These are phyloP conservation scores for Cordyceps cicadae DNA, from an alignment of 2,329 filamentous ascomycete genomes.

Conservation along the genomic window DNA sequence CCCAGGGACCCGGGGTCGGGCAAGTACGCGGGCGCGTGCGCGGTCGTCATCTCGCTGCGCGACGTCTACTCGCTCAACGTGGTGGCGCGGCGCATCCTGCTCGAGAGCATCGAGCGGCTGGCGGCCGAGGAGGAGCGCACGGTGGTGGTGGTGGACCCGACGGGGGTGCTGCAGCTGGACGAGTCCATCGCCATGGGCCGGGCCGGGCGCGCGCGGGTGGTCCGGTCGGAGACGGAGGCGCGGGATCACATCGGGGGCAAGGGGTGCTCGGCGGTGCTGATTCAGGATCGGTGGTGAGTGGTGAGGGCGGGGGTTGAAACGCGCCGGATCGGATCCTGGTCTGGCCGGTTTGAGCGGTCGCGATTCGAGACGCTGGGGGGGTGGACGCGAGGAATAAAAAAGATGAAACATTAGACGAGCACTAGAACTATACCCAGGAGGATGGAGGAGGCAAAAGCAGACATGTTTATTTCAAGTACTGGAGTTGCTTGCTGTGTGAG, in stretches of 20 bases:
- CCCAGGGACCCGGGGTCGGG: constrained; percentile 21
- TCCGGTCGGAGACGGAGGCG: constrained; percentile 21
- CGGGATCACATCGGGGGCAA: constrained; percentile 22
- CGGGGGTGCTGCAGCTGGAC: constrained; percentile 18
- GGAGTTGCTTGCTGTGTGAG: too few relatives aligned
- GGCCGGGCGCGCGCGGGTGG: constrained; percentile 14
- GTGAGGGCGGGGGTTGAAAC: too few relatives aligned
- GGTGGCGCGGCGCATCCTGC: constrained; percentile 23
- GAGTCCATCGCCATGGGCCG: background rate
- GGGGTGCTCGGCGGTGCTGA: constrained; percentile 21
- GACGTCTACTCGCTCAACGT: constrained; percentile 25
- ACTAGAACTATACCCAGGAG: too few relatives aligned
- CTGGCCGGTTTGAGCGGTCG: too few relatives aligned
- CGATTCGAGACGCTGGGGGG: too few relatives aligned
- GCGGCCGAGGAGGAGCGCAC: constrained; percentile 16
- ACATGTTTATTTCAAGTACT: too few relatives aligned
- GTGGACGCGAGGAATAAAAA: too few relatives aligned
- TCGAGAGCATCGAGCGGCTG: constrained; percentile 21
- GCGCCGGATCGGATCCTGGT: too few relatives aligned
- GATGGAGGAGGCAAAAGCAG: too few relatives aligned
- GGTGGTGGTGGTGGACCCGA: constrained; percentile 25
- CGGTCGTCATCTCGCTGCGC: constrained; percentile 25
- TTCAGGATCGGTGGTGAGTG: constrained; percentile 18
- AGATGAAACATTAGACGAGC: too few relatives aligned
- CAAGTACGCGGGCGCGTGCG: constrained; percentile 19